Base-by-base conservation (phyloP, 2,329 filamentous ascomycete genomes). In the Ampelomyces quisqualis region DNA sequence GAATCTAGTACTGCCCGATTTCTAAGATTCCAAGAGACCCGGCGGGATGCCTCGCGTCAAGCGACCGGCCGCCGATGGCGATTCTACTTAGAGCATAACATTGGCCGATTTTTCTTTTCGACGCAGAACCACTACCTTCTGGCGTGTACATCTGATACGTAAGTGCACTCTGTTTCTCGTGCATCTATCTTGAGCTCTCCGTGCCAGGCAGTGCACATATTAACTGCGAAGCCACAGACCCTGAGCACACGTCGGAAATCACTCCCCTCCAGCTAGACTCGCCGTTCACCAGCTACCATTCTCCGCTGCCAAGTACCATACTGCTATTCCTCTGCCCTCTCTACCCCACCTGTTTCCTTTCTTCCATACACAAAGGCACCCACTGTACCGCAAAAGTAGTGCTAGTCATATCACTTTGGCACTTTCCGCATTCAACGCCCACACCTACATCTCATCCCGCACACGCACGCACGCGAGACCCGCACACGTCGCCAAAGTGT, bases 401-500 rank as follows among this genome's bases (percentile, higher is more conserved):
- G n/a, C n/a, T n/a, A n/a, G n/a, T n/a, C n/a, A n/a, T n/a, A n/a
- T n/a, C n/a, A n/a, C n/a, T n/a, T n/a, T n/a, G n/a, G n/a, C 20
- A 34, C 20, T 14, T 35, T 26, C 21, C 18, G 20, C 43, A 50
- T 50, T 48, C 45, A 42, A 51, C 45, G 26, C 43, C 39, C 45
- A 38, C 54, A 18, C 37, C 38, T 41, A 46, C 27, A 38, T 47
- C 45, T 49, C 21, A 45, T 50, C 57, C n/a, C n/a, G n/a, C n/a
- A n/a, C n/a, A n/a, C n/a, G n/a, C n/a, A n/a, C n/a, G n/a, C n/a
- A n/a, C 57, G 49, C 60, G 45, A 56, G 36, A 38, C 40, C 49
- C 52, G 49, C 53, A 47, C 51, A 55, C 65, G 76, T 77, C 82
- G 85, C 74, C 88, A 95, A 90, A 77, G 80, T 95, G 91, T 95